Percentiles rank a stretch among this genome's conserved stretches.
Conservation (phyloP, 306 rosid genomes). For the Dryas alaskensis region DNA sequence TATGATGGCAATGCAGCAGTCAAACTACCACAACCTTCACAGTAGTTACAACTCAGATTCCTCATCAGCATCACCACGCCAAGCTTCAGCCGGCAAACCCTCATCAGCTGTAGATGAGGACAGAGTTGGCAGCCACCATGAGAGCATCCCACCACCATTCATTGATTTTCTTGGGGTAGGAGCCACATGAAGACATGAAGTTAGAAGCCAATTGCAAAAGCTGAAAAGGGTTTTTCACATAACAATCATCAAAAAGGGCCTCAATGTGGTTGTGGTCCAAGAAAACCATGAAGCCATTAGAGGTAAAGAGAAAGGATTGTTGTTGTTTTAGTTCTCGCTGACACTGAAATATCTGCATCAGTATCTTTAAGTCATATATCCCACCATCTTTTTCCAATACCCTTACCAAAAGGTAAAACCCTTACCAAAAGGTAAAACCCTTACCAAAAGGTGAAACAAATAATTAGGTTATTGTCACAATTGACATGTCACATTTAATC, state of each 20-base stretch:
- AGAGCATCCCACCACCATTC: slow-evolving; percentile 56
- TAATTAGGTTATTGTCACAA: slow-evolving; percentile 13
- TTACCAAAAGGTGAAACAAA: slow-evolving; percentile 14
- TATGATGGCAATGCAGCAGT: slow-evolving; percentile 40
- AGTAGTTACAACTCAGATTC: slow-evolving; percentile 34
- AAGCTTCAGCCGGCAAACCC: slow-evolving; percentile 39
- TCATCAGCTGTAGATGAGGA: slow-evolving; percentile 31
- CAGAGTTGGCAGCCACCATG: slow-evolving; percentile 32
- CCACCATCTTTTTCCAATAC: slow-evolving; percentile 35
- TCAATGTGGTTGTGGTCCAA: slow-evolving; percentile 68
- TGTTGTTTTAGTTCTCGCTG: slow-evolving; percentile 42
- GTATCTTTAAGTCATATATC: slow-evolving; percentile 37
- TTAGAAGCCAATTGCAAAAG: slow-evolving; percentile 32
- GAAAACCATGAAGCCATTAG: slow-evolving; percentile 49
- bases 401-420: no score
- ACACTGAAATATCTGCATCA: slow-evolving; percentile 48
- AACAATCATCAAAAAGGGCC: slow-evolving; percentile 36
- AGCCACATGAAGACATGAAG: slow-evolving; percentile 54
- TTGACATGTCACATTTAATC: neutral
- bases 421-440: slow-evolving; percentile 37
- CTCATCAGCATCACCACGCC: slow-evolving; percentile 19
- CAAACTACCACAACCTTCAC: slow-evolving; percentile 29
- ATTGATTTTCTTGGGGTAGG: slow-evolving; percentile 98
- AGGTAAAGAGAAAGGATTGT: slow-evolving; percentile 54
- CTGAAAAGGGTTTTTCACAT: slow-evolving; percentile 33